Percentiles rank a stretch among this genome's conserved stretches.
These are phyloP conservation scores for Paecilomyces sp. DNA, from an alignment of 2,329 filamentous ascomycete genomes.

Conservation along the genomic window DNA sequence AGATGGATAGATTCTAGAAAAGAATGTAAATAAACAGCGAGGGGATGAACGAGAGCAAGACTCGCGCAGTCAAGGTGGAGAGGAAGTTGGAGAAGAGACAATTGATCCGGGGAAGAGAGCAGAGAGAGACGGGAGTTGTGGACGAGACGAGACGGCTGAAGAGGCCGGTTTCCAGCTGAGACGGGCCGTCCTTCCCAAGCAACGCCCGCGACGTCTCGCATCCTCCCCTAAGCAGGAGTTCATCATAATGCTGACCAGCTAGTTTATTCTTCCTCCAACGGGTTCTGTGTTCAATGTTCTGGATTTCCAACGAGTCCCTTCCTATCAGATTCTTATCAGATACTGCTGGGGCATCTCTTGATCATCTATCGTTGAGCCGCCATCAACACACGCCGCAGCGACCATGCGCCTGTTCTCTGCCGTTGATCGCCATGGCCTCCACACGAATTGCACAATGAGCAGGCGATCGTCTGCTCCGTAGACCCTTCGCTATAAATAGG, in stretches of 20 bases:
- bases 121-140: background rate
- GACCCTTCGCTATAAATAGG: background rate
- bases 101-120: background rate
- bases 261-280: background rate
- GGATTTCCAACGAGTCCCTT: background rate
- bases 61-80: background rate
- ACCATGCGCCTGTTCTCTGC: background rate
- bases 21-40: background rate
- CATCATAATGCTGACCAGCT: too few relatives aligned
- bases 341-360: background rate
- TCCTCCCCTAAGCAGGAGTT: background rate
- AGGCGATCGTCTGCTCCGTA: background rate
- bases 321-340: background rate
- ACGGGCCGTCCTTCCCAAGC: background rate
- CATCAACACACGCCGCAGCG: background rate
- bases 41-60: background rate
- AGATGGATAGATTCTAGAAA: background rate
- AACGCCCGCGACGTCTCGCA: background rate
- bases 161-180: background rate
- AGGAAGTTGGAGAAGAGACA: background rate
- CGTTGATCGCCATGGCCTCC: background rate
- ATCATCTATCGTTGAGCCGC: background rate
- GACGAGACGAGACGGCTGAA: background rate
- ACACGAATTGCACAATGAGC: background rate
- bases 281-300: background rate